phyloP scores from a whole-genome alignment of 768 basidiomycete species.

The Lactifluus subvellereus region DNA sequence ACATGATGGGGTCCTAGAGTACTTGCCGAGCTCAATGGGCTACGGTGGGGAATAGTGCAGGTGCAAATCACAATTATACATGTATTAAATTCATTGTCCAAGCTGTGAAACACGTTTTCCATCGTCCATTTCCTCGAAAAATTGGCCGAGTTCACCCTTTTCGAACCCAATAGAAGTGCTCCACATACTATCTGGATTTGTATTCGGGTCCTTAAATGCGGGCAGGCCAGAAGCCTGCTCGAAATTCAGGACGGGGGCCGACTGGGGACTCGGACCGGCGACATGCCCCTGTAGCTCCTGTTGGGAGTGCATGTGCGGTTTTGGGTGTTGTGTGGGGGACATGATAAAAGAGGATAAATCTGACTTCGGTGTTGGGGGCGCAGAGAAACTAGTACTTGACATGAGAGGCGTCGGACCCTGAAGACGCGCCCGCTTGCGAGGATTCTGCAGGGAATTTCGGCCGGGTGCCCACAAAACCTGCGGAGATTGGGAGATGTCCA shows the following conservation, averaged over 20 bases:
- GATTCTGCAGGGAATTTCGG: conserved; percentile 10
- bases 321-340: conserved; percentile 15
- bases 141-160: conserved; percentile 66
- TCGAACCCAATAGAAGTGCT: conserved; percentile 69
- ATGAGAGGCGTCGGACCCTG: conserved; percentile 14
- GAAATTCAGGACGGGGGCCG: conserved; percentile 11
- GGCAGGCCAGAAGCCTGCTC: conserved; percentile 18
- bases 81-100: conserved; percentile 16
- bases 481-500: conserved; percentile 14
- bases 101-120: conserved; percentile 16
- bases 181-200: conserved; percentile 65
- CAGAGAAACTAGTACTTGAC: conserved; percentile 19
- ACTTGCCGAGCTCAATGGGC: conserved; percentile 18
- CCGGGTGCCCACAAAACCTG: conserved; percentile 17
- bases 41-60: conserved; percentile 17
- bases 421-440: conserved; percentile 16
- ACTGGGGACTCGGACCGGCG: conserved; percentile 7
- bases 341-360: conserved; percentile 16
- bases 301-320: conserved; percentile 10
- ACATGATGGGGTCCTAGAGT: conserved; percentile 17
- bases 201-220: conserved; percentile 38
- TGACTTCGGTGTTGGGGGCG: conserved; percentile 17
- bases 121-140: conserved; percentile 51
- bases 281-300: conserved; percentile 11
- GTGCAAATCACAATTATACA: conserved; percentile 17